Conservation (phyloP, 805 yeast species). For the Saccharomycopsis sp. region DNA sequence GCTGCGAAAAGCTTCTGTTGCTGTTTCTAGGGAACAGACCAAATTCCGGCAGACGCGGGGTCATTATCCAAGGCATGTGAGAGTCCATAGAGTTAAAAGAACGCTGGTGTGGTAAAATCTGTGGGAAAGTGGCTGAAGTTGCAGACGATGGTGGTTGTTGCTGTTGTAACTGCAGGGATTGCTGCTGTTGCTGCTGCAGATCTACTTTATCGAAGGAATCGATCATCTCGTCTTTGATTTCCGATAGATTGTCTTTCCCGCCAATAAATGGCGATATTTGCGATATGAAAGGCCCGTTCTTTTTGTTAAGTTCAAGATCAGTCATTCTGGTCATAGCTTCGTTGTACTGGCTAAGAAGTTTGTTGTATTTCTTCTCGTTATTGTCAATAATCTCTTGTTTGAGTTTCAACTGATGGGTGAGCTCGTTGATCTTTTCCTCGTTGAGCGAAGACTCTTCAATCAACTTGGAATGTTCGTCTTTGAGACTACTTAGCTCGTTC, state of each 20-base stretch:
- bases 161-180: neutral
- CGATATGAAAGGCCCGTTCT: neutral
- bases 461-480: conserved; percentile 12
- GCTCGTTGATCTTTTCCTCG: conserved; percentile 2
- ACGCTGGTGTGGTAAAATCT: neutral
- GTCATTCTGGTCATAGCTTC: conserved; percentile 1
- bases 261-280: neutral
- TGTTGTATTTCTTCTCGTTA: conserved; percentile 19
- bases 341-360: conserved; percentile 15
- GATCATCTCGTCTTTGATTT: neutral
- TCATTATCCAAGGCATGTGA: neutral
- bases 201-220: neutral
- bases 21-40: neutral
- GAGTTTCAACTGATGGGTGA: conserved; percentile 5
- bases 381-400: conserved; percentile 13
- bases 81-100: neutral
- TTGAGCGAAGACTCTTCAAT: conserved; percentile 1
- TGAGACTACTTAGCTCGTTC: conserved; percentile 14
- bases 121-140: neutral
- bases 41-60: neutral
- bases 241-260: neutral
- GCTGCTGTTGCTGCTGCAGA: neutral
- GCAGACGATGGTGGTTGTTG: neutral
- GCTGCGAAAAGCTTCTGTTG: neutral
- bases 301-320: neutral